Evolutionary conservation across 2,329 filamentous ascomycete genomes (phyloP).

Genomic region (Colletotrichum caudatum): DNA sequence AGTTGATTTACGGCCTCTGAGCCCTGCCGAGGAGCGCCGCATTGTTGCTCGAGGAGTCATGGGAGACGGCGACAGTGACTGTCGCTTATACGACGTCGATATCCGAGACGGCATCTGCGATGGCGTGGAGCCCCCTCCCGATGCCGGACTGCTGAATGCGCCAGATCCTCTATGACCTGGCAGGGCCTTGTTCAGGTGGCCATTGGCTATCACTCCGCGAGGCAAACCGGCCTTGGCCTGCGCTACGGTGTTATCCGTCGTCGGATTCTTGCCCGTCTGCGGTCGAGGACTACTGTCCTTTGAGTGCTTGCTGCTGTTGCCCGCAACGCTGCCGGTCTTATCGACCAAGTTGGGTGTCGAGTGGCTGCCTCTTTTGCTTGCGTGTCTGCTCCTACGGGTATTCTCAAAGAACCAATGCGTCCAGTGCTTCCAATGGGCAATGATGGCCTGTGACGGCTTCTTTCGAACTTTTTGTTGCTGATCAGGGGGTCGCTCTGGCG

Average conservation of each 20-base stretch:
- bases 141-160: slow-evolving; percentile 46
- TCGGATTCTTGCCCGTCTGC: slow-evolving; percentile 69
- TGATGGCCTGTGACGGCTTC: slow-evolving; percentile 69
- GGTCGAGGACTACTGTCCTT: slow-evolving; percentile 70
- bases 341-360: slow-evolving; percentile 70
- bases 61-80: slow-evolving; percentile 87
- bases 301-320: slow-evolving; percentile 55
- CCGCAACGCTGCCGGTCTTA: slow-evolving; percentile 57
- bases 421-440: slow-evolving; percentile 73
- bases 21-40: slow-evolving; percentile 82
- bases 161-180: slow-evolving; percentile 23
- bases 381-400: slow-evolving; percentile 63
- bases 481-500: slow-evolving; percentile 47
- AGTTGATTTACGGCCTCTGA: slow-evolving; percentile 93
- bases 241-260: slow-evolving; percentile 51
- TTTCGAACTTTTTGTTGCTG: slow-evolving; percentile 63
- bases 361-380: slow-evolving; percentile 64
- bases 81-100: slow-evolving; percentile 70
- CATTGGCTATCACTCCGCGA: slow-evolving; percentile 65
- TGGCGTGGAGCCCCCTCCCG: slow-evolving; percentile 47
- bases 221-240: slow-evolving; percentile 60
- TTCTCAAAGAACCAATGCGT: slow-evolving; percentile 73
- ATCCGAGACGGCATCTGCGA: slow-evolving; percentile 50
- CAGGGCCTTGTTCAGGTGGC: slow-evolving; percentile 53
- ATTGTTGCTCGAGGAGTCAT: slow-evolving; percentile 90